Evolutionary conservation across 495 filamentous ascomycete species (phyloP).

Genomic region (Annulohypoxylon stygium): DNA sequence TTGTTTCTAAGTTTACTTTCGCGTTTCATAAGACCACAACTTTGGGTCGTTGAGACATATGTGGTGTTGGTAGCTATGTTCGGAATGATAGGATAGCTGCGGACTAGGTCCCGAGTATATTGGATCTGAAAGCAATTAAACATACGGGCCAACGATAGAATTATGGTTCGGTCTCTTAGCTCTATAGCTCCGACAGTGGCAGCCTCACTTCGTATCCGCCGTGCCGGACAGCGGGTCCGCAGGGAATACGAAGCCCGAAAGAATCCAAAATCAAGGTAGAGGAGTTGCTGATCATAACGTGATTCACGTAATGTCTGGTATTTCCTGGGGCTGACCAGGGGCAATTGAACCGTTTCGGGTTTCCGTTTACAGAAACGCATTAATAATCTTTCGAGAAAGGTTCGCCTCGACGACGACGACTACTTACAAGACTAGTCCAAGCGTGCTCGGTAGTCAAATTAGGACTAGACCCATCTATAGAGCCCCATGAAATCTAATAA

Average conservation of each 20-base stretch:
- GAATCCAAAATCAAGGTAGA: slow-evolving; percentile 28
- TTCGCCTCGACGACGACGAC: not conserved
- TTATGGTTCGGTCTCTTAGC: slow-evolving; percentile 1
- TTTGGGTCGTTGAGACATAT: not conserved
- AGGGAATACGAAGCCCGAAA: slow-evolving; percentile 36
- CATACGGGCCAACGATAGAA: not conserved
- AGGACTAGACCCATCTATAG: slow-evolving; percentile 11
- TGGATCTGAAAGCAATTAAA: slow-evolving; percentile 12
- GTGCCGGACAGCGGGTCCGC: slow-evolving; percentile 35
- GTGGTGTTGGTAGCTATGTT: not conserved
- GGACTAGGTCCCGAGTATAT: not conserved
- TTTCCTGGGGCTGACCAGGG: slow-evolving; percentile 19
- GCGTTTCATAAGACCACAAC: not conserved
- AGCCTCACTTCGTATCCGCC: slow-evolving; percentile 38
- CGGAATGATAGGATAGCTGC: not conserved
- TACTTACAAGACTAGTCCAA: not conserved
- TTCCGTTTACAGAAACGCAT: slow-evolving; percentile 11
- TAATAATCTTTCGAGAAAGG: slow-evolving; percentile 8
- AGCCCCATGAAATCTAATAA: slow-evolving; percentile 3
- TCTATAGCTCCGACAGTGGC: slow-evolving; percentile 19
- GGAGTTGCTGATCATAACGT: slow-evolving; percentile 38
- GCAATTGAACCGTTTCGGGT: slow-evolving; percentile 20
- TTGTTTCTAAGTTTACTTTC: slow-evolving; percentile 7
- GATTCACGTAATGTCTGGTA: slow-evolving; percentile 36
- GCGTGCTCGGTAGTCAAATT: slow-evolving; percentile 9